Percentiles rank a stretch among this genome's conserved stretches.
These are phyloP conservation scores for Boletus holoroseus DNA, from an alignment of 1,284 basidiomycete species.

Conservation along the genomic window DNA sequence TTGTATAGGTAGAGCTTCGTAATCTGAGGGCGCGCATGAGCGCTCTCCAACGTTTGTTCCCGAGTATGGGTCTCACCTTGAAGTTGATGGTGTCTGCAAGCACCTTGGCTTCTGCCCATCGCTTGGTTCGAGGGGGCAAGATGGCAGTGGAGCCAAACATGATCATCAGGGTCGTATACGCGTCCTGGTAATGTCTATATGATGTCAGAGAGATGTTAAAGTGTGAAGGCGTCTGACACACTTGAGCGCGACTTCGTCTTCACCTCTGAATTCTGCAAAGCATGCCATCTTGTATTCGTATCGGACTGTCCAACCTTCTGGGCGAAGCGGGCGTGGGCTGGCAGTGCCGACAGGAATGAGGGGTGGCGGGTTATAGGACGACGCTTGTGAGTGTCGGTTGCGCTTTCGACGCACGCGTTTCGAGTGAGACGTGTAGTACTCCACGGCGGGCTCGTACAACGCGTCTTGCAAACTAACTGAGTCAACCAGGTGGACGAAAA, in stretches of 20 bases:
- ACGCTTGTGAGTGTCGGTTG: conserved; percentile 61
- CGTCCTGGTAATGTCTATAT: conserved; percentile 83
- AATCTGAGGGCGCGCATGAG: conserved; percentile 45
- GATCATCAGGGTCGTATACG: conserved; percentile 72
- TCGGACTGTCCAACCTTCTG: conserved; percentile 92
- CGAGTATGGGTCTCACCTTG: conserved; percentile 49
- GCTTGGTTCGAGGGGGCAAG: conserved; percentile 86
- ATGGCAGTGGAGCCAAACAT: conserved; percentile 87
- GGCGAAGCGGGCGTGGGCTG: conserved; percentile 54
- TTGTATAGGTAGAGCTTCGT: conserved; percentile 87
- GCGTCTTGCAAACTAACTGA: conserved; percentile 73
- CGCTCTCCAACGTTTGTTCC: not conserved
- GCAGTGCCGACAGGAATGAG: conserved; percentile 42
- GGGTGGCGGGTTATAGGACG: conserved; percentile 40
- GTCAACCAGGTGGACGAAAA: conserved; percentile 4
- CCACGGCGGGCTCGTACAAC: conserved; percentile 80
- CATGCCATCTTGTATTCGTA: conserved; percentile 97
- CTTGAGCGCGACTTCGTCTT: conserved; percentile 86
- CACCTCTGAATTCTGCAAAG: conserved; percentile 90
- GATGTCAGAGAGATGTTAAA: conserved; percentile 3
- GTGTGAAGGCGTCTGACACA: conserved; percentile 34
- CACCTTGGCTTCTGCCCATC: conserved; percentile 98
- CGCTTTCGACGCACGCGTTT: conserved; percentile 89
- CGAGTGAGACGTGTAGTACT: conserved; percentile 90
- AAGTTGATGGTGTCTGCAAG: conserved; percentile 87